Base-by-base conservation (phyloP, 805 yeast species). In the Nakazawaea anatomiae region DNA sequence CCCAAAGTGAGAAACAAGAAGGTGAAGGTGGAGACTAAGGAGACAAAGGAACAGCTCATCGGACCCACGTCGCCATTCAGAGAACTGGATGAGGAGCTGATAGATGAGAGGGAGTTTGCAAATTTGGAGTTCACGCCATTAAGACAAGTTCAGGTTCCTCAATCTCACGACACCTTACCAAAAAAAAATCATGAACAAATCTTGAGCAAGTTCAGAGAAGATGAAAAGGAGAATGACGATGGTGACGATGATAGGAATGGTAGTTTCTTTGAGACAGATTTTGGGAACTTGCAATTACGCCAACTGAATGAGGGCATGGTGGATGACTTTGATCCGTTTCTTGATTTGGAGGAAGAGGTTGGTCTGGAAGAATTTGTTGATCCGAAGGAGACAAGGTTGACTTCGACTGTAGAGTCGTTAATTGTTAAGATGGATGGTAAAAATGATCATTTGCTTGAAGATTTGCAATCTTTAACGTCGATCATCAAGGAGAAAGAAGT, bases 81-180 rank as follows among this genome's bases (percentile, higher is more conserved):
- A 44, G 52, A 49, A 12, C 5, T 7, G 4, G 46, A 49, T 27
- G 47, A 44, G 4, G 29, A 38, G 14, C 40, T 41, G 32, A 46
- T 39, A 31, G 41, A 52, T 55, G 30, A 74, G 74, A 4, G 53
- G 69, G 11, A 43, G 55, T n/a, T 59, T 66, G 28, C 68, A 69
- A 32, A 66, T 62, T 5, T 31, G 62, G 14, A 75, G 74, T 1
- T 54, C 31, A 40, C 29, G 25, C 43, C 40, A 10, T 12, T 38
- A 12, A 34, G 36, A 34, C 36, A 34, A 34, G 25, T 18, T 18
- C 25, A 18, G 2, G 25, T 18, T 18, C 25, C 25, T 18, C 25
- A 18, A 18, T 18, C 25, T 18, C 3, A 39, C 14, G 9, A n/a
- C 27, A 12, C 10, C 27, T 12, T 10, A 12, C n/a, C 9, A 3